Evolutionary conservation across 2,329 filamentous ascomycete species (phyloP).

Genomic region (Hypoxylon sp.): DNA sequence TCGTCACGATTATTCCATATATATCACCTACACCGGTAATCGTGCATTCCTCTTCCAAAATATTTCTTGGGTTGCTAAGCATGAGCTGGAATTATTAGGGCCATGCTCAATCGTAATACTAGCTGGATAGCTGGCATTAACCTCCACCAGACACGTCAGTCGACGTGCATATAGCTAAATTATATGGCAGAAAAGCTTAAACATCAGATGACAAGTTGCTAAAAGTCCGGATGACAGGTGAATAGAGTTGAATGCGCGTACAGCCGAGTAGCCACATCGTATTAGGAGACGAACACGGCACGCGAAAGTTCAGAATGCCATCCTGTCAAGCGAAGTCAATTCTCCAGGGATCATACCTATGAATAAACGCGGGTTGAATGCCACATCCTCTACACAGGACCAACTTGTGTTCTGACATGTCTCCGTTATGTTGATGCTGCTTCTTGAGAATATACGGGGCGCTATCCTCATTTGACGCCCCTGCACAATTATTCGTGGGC

Average conservation of each 20-base stretch:
- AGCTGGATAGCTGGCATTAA: not conserved
- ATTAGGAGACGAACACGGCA: conserved; percentile 16
- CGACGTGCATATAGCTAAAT: conserved; percentile 14
- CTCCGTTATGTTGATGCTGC: not conserved
- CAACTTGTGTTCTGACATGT: not conserved
- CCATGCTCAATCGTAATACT: not conserved
- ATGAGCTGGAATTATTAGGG: not conserved
- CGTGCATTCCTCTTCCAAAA: not conserved
- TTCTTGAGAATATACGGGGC: not conserved
- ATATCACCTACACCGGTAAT: not conserved
- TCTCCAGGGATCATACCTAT: conserved; percentile 1
- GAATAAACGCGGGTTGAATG: not conserved
- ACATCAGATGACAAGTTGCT: conserved; percentile 31
- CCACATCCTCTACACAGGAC: not conserved
- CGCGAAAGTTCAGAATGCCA: conserved; percentile 18
- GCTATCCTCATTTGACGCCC: not conserved
- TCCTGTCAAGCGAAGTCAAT: conserved; percentile 8
- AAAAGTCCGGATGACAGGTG: conserved; percentile 30
- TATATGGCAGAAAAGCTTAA: conserved; percentile 18
- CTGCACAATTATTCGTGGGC: not conserved
- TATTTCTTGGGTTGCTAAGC: not conserved
- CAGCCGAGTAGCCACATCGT: conserved; percentile 21
- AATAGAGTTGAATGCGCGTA: conserved; percentile 29
- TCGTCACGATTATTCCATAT: not conserved
- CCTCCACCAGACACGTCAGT: not conserved